Evolutionary conservation across 192 early-diverging fungal species (phyloP).

Genomic region (Coemansia sp.): DNA sequence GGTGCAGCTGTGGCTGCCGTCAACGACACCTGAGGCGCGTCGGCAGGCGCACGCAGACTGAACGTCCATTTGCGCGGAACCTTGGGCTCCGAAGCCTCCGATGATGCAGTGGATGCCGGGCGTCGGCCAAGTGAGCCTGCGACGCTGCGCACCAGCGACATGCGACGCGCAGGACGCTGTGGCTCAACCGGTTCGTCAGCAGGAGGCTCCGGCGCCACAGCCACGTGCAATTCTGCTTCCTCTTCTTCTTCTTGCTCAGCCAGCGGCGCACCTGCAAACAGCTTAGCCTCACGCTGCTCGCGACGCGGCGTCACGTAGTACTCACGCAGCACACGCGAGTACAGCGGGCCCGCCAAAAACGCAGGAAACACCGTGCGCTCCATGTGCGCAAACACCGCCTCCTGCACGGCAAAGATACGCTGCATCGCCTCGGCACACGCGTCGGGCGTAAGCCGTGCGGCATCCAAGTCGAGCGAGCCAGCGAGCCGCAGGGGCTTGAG

Average conservation of each 20-base stretch:
- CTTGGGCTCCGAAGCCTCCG: background rate
- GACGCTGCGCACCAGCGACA: slow-evolving; percentile 21
- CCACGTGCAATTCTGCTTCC: too few species aligned
- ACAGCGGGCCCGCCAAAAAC: slow-evolving; percentile 62
- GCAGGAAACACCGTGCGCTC: slow-evolving; percentile 56
- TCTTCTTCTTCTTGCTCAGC: slow-evolving; percentile 1
- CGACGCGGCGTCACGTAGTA: slow-evolving; percentile 49
- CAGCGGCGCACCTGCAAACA: slow-evolving; percentile 17
- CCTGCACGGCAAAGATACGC: slow-evolving; percentile 52
- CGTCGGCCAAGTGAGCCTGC: slow-evolving; percentile 12
- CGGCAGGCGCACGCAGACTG: slow-evolving; percentile 11
- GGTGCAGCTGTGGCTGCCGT: background rate
- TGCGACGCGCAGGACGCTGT: slow-evolving; percentile 1
- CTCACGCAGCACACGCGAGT: slow-evolving; percentile 60
- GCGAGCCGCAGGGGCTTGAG: slow-evolving; percentile 26
- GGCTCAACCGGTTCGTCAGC: background rate
- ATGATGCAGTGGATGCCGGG: slow-evolving; percentile 7
- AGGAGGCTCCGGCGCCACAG: too few species aligned
- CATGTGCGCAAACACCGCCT: slow-evolving; percentile 65
- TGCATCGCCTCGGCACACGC: slow-evolving; percentile 36
- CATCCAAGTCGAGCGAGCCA: slow-evolving; percentile 21
- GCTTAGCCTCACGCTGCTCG: slow-evolving; percentile 24
- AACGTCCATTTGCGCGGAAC: slow-evolving; percentile 19
- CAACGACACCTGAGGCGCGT: slow-evolving; percentile 28
- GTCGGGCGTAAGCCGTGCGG: slow-evolving; percentile 1